A percentile compares a stretch with the other conserved stretches of the same genome.
These are phyloP conservation scores for Rubia yunnanensis DNA, from an alignment of 257 asterid genomes.

Conservation along the genomic window DNA sequence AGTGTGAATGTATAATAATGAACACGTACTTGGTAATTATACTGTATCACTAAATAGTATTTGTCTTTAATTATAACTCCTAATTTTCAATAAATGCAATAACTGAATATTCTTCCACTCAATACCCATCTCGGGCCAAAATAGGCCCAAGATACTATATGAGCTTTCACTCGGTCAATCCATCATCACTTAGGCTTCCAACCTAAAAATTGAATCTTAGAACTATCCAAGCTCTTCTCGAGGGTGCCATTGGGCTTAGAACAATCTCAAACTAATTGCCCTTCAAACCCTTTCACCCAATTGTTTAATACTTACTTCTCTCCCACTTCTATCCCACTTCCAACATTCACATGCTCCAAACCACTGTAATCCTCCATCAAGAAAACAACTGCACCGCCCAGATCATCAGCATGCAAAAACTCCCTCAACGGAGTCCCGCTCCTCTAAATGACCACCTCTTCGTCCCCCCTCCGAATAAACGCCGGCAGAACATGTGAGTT, in stretches of 20 bases:
- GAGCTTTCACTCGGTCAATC: no score
- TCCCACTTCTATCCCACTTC: constrained; percentile 93
- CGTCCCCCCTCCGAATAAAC: constrained; percentile 39
- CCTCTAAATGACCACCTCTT: constrained; percentile 84
- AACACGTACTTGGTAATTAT: no score
- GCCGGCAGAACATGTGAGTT: constrained; percentile 91
- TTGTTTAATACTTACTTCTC: constrained; percentile 78
- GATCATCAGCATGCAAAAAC: constrained; percentile 82
- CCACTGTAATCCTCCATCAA: constrained; percentile 64
- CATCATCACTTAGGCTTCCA: constrained; percentile 77
- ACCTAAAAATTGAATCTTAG: constrained; percentile 67
- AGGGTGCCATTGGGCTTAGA: constrained; percentile 93
- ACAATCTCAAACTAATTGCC: constrained; percentile 78
- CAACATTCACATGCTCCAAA: constrained; percentile 81
- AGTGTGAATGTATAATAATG: no score
- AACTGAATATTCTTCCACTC: no score
- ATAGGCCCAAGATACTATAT: no score
- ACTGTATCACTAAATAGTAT: no score
- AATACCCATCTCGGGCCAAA: no score
- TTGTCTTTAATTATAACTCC: no score
- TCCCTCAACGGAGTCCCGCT: constrained; percentile 84
- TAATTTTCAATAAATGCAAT: no score
- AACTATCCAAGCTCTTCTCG: constrained; percentile 88
- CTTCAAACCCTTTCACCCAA: constrained; percentile 73
- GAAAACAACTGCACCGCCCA: constrained; percentile 72